Evolutionary conservation across 2,329 filamentous ascomycete species (phyloP).

Genomic region (Calonectria hawksworthii): DNA sequence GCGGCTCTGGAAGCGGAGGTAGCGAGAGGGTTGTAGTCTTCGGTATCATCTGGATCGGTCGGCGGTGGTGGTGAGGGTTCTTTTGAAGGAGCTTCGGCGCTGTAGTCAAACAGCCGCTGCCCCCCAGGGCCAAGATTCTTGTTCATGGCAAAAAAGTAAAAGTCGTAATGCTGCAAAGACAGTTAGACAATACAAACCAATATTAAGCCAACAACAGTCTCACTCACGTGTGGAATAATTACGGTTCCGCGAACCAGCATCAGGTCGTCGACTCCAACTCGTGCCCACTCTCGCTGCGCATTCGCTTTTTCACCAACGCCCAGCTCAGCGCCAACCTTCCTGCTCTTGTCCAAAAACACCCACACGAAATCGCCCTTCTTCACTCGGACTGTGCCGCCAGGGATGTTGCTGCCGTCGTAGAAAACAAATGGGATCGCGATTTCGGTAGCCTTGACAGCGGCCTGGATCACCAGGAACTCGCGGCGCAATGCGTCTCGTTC

Average conservation of each 20-base stretch:
- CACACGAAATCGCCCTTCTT: conserved; percentile 95
- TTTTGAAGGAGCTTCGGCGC: conserved; percentile 59
- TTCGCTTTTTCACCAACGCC: conserved; percentile 79
- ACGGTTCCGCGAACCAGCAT: conserved; percentile 92
- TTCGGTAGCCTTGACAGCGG: conserved; percentile 89
- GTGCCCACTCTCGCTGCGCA: conserved; percentile 85
- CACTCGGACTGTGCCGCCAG: conserved; percentile 85
- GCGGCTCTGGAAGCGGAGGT: conserved; percentile 55
- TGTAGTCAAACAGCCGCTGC: conserved; percentile 82
- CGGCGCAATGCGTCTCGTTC: conserved; percentile 83
- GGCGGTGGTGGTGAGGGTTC: conserved; percentile 48
- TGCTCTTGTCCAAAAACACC: conserved; percentile 92
- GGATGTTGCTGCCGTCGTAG: conserved; percentile 93
- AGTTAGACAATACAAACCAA: conserved; percentile 36
- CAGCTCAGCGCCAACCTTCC: conserved; percentile 89
- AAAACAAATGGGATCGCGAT: conserved; percentile 96
- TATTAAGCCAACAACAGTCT: conserved; percentile 9
- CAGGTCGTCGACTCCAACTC: conserved; percentile 94
- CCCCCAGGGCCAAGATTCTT: conserved; percentile 82
- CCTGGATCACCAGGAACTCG: conserved; percentile 87
- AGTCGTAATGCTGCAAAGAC: conserved; percentile 85
- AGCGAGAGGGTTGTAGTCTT: conserved; percentile 36
- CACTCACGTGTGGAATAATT: conserved; percentile 92
- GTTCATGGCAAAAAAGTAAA: conserved; percentile 97
- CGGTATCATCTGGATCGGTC: conserved; percentile 9